Evolutionary conservation across 176 grass and related monocot species (phyloP), one percentile per base, ranked within the genome.

Genomic region (Bonia amplexicaulis): DNA sequence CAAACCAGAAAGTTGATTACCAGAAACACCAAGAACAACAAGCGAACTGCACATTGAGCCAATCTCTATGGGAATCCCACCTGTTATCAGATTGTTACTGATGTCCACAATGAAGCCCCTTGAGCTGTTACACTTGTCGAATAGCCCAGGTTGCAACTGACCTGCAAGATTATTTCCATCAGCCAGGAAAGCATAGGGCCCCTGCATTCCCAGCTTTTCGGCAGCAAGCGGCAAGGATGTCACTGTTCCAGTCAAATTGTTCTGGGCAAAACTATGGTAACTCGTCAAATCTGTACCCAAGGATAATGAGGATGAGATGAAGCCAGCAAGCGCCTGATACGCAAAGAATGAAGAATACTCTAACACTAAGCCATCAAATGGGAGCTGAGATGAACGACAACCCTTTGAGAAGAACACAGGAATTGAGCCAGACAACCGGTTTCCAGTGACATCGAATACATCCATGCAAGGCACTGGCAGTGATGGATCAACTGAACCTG

Each of bases 371-470:
- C 89, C 85, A 88, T 94, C 96, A 26, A 71, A 53, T 57, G 59
- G 80, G 9, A 89, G 47, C 41, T 84, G 66, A 60, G 81, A 79
- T 75, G 81, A 86, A 85, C 78, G 29, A 74, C 93, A 99, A 9
- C n/a, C 84, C 85, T 66, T 83, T 31, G 84, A 55, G 49, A 42
- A 69, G 60, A 96, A 99, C 70, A 73, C 86, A 27, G 85, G 87
- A 52, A 99, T 90, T 0, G 84, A 64, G 23, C 90, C 93, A 79
- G 90, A 94, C 13, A 99, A 67, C 22, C 87, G 81, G 84, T 99
- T 99, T 52, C 91, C 96, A 87, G 86, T 96, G 71, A 94, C 83
- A 96, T 96, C 96, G 86, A 96, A 96, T 20, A 94, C 81, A 86
- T 99, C 86, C 91, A 99, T 90, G 84, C 96, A 99, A 71, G 96